These are phyloP conservation scores for Schoenoplectus triqueter DNA, from an alignment of 202 grass and related monocot species.

Conservation along the genomic window DNA sequence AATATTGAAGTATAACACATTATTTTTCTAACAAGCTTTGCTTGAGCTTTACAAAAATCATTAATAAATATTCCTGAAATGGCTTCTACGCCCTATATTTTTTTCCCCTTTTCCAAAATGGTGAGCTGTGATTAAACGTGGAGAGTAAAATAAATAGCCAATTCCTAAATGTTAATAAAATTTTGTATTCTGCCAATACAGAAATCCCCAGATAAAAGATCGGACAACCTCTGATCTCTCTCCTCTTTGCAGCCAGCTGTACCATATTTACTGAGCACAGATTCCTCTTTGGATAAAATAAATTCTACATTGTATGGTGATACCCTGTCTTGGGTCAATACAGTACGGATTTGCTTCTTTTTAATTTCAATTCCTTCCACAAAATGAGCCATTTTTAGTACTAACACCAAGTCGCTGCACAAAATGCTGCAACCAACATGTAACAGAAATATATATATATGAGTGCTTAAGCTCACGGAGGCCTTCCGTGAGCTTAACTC, in stretches of 20 bases:
- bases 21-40: constrained; percentile 6
- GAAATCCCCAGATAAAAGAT: constrained; percentile 2
- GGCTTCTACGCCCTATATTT: not conserved
- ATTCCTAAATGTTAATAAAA: not conserved
- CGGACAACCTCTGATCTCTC: constrained; percentile 19
- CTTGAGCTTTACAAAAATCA: not conserved
- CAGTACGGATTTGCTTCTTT: not conserved
- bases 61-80: not conserved
- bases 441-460: not conserved
- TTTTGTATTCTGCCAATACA: constrained; percentile 3
- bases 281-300: not conserved
- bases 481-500: too few relatives aligned
- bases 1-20: not conserved
- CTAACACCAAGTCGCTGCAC: not conserved
- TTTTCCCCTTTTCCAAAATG: not conserved
- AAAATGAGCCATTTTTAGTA: not conserved
- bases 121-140: constrained; percentile 31
- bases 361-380: not conserved
- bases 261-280: constrained; percentile 9
- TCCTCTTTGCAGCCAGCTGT: not conserved
- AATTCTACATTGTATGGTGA: constrained; percentile 1
- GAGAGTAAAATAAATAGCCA: not conserved
- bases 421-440: not conserved
- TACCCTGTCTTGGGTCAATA: not conserved
- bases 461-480: too few relatives aligned